Conservation (phyloP, 2,329 filamentous ascomycete species). For the Fusarium algeriense region DNA sequence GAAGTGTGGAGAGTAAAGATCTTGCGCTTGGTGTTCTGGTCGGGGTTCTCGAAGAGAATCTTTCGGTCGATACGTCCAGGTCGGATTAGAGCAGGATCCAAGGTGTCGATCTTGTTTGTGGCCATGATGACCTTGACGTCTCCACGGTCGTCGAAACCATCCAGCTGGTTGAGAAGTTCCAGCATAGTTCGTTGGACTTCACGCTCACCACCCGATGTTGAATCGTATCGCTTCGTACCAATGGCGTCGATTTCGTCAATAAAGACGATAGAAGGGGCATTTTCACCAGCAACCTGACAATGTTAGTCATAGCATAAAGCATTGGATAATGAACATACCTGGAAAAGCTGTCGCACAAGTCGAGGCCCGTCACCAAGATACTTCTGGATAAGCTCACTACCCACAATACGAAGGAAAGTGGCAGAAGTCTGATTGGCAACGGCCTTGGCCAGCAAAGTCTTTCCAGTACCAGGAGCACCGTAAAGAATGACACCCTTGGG, state of each 20-base stretch:
- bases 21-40: constrained; percentile 94
- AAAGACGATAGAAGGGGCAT: constrained; percentile 96
- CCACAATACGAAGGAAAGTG: constrained; percentile 96
- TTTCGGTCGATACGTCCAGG: constrained; percentile 98
- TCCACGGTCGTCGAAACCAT: constrained; percentile 97
- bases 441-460: constrained; percentile 94
- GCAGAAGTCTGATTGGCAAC: constrained; percentile 99
- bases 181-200: constrained; percentile 99
- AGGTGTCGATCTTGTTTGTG: constrained; percentile 98
- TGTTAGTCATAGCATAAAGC: constrained; percentile 10
- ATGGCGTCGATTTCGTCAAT: constrained; percentile 99
- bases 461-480: constrained; percentile 95
- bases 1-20: constrained; percentile 98
- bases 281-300: constrained; percentile 86
- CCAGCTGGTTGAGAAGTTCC: constrained; percentile 96
- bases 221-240: constrained; percentile 98
- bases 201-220: constrained; percentile 94
- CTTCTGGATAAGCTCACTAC: constrained; percentile 97
- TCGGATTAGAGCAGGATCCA: constrained; percentile 95
- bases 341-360: constrained; percentile 95
- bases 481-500: constrained; percentile 99
- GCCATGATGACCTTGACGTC: constrained; percentile 99
- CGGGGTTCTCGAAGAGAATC: constrained; percentile 79
- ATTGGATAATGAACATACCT: constrained; percentile 60
- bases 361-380: constrained; percentile 97